Percentiles rank a stretch among this genome's conserved stretches.
These are phyloP conservation scores for Sporothrix mexicana DNA, from an alignment of 2,329 filamentous ascomycete genomes.

Conservation along the genomic window DNA sequence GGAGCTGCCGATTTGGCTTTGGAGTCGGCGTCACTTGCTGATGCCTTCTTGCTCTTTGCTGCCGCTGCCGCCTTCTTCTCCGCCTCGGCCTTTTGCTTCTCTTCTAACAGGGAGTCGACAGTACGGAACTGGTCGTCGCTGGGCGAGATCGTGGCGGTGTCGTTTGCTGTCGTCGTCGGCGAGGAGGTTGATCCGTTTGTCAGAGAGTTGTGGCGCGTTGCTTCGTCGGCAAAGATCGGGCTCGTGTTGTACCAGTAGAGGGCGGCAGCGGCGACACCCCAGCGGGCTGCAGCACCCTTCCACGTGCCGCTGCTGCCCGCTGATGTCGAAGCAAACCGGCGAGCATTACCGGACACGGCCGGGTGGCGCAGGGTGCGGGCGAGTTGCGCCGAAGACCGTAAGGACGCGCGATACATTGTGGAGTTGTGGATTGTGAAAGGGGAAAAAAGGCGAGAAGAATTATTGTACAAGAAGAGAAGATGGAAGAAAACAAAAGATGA, in stretches of 20 bases:
- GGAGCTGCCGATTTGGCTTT: constrained; percentile 22
- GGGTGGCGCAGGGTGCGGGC: constrained; percentile 51
- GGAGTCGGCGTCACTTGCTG: constrained; percentile 28
- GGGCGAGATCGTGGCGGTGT: constrained; percentile 13
- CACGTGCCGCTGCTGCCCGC: constrained; percentile 74
- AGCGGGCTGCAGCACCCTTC: constrained; percentile 76
- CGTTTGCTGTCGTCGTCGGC: constrained; percentile 46
- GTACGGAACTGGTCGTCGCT: constrained; percentile 64
- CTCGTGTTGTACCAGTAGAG: constrained; percentile 97
- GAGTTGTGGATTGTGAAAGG: constrained; percentile 13
- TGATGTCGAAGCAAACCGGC: constrained; percentile 57
- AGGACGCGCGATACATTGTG: constrained; percentile 59
- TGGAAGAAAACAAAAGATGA: constrained; percentile 10
- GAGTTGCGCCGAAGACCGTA: constrained; percentile 54
- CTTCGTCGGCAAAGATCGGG: constrained; percentile 83
- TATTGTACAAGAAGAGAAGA: constrained; percentile 23
- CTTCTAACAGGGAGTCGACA: constrained; percentile 69
- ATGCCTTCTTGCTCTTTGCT: constrained; percentile 23
- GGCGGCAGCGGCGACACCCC: constrained; percentile 75
- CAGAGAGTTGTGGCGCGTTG: constrained; percentile 53
- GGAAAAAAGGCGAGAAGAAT: not conserved
- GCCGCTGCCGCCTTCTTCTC: constrained; percentile 43
- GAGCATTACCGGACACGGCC: constrained; percentile 48
- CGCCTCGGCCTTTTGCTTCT: constrained; percentile 60
- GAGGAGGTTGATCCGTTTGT: constrained; percentile 12